These are phyloP conservation scores for Crithidia brevicula DNA, from an alignment of 208 protist species.

Conservation along the genomic window DNA sequence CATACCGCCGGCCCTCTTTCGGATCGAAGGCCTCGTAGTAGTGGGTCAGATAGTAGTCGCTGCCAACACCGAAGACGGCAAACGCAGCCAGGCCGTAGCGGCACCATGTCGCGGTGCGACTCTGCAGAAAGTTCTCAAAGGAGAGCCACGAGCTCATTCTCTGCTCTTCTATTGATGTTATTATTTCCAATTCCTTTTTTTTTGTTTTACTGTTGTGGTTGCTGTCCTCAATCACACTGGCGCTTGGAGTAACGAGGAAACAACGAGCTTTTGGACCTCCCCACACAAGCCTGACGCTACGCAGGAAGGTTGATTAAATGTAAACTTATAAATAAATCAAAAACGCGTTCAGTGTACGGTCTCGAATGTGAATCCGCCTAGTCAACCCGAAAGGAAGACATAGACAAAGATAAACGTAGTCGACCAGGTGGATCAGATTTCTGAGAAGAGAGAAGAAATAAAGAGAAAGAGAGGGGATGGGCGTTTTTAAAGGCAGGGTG, in stretches of 20 bases:
- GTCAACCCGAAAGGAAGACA: constrained; percentile 5
- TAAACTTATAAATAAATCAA: too few species aligned
- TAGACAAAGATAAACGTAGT: constrained; percentile 19
- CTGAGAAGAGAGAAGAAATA: neutral
- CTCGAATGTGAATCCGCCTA: too few species aligned
- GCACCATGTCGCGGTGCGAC: constrained; percentile 60
- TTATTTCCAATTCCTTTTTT: too few species aligned
- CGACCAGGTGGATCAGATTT: too few species aligned
- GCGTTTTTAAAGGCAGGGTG: too few species aligned
- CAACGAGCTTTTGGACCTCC: too few species aligned
- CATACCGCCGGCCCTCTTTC: constrained; percentile 56
- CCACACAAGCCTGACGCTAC: too few species aligned
- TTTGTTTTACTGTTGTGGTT: neutral
- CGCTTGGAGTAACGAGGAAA: too few species aligned
- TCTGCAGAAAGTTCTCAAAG: constrained; percentile 70
- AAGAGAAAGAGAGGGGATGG: neutral
- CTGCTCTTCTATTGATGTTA: too few species aligned
- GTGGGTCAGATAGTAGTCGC: constrained; percentile 88
- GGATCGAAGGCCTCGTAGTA: constrained; percentile 82
- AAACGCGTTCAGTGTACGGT: too few species aligned
- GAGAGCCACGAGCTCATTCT: constrained; percentile 90
- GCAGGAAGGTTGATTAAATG: too few species aligned
- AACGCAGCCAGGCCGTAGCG: constrained; percentile 66
- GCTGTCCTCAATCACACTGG: too few species aligned
- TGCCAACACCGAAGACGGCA: constrained; percentile 59